These are phyloP conservation scores for Chenopodium album DNA, from an alignment of 148 eudicot genomes.

Conservation along the genomic window DNA sequence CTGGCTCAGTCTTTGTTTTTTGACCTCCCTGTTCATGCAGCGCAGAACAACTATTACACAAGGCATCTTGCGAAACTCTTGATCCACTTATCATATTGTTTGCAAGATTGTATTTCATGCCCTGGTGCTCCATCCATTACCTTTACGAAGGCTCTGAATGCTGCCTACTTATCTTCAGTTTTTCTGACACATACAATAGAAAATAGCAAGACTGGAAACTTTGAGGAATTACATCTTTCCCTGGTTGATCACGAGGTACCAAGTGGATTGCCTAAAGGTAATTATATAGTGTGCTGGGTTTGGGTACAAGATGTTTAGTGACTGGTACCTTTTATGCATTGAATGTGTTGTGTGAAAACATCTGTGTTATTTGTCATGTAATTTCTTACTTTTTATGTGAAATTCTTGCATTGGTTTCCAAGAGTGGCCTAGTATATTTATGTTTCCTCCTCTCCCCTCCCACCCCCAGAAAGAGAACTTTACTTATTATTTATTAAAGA, in stretches of 20 bases:
- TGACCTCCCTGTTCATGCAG: slow-evolving; percentile 40
- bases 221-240: slow-evolving; percentile 61
- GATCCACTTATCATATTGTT: slow-evolving; percentile 77
- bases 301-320: not conserved
- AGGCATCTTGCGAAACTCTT: slow-evolving; percentile 88
- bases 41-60: slow-evolving; percentile 66
- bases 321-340: not conserved
- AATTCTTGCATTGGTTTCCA: not conserved
- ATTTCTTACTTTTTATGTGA: not conserved
- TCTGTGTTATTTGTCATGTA: not conserved
- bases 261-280: slow-evolving; percentile 59
- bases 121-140: slow-evolving; percentile 49
- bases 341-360: not conserved
- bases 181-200: slow-evolving; percentile 77
- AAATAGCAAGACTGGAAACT: slow-evolving; percentile 55
- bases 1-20: slow-evolving; percentile 9
- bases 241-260: slow-evolving; percentile 70
- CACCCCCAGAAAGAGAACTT: not conserved
- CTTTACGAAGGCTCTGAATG: slow-evolving; percentile 74
- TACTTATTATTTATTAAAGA: not conserved
- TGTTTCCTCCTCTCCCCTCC: not conserved
- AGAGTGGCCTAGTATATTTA: not conserved
- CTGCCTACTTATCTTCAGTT: slow-evolving; percentile 68
- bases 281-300: slow-evolving; percentile 4
- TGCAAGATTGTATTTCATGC: slow-evolving; percentile 70